A percentile compares a stretch with the other conserved stretches of the same genome.
Conservation (phyloP, 208 protist species). For the Vickermania spadyakhi region DNA sequence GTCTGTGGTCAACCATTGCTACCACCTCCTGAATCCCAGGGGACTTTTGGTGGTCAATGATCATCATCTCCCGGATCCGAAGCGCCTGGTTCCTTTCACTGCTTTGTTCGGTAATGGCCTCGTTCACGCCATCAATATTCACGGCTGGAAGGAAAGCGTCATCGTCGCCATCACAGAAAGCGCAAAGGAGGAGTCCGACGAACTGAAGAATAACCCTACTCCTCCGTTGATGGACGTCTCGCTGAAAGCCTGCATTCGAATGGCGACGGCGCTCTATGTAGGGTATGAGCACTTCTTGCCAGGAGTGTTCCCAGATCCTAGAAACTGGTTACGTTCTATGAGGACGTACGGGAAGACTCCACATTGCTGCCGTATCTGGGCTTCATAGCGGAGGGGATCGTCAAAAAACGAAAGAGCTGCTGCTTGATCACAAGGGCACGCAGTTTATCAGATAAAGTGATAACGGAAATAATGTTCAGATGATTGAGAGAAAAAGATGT, state of each 20-base stretch:
- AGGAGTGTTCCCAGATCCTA: not conserved
- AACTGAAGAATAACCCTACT: constrained; percentile 20
- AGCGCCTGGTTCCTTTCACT: constrained; percentile 20
- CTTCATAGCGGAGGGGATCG: no score
- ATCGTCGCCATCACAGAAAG: no score
- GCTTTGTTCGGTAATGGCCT: constrained; percentile 39
- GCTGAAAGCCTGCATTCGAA: constrained; percentile 9
- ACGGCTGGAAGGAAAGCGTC: constrained; percentile 70
- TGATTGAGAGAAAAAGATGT: no score
- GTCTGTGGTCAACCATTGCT: constrained; percentile 22
- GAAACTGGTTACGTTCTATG: not conserved
- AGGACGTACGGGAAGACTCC: not conserved
- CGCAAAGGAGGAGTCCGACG: no score
- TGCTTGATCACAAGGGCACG: no score
- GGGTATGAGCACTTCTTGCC: constrained; percentile 19
- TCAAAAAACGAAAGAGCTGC: no score
- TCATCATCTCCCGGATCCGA: constrained; percentile 37
- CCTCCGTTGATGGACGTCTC: constrained; percentile 8
- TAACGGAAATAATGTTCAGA: no score
- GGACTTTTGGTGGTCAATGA: constrained; percentile 70
- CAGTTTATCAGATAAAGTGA: no score
- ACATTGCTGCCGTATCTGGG: not conserved
- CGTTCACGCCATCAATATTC: constrained; percentile 63
- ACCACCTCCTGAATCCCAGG: constrained; percentile 22
- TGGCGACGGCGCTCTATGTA: constrained; percentile 15